Conservation (phyloP, 2,329 filamentous ascomycete genomes). For the Penicillium sp. region DNA sequence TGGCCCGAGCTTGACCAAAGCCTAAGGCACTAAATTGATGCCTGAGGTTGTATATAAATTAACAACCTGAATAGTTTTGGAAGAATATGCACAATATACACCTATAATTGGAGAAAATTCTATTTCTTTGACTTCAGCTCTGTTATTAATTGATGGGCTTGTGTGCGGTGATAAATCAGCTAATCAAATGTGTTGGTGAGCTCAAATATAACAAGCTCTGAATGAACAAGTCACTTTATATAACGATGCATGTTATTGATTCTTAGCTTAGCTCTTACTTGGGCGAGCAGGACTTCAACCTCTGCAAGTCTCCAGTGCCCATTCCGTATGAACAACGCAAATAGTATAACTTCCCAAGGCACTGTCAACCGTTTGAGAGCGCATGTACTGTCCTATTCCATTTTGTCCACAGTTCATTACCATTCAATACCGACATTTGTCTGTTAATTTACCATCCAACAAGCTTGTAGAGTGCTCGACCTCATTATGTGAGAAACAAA, state of each 20-base stretch:
- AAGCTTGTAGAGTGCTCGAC: slow-evolving; percentile 10
- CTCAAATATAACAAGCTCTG: too few species aligned
- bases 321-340: neutral
- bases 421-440: neutral
- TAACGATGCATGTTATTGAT: too few species aligned
- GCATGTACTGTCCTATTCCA: neutral
- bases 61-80: neutral
- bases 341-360: neutral
- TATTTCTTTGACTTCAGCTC: neutral
- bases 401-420: neutral
- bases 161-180: too few species aligned
- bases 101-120: neutral
- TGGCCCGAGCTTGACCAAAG: neutral
- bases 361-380: neutral
- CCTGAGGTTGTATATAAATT: neutral
- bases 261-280: neutral
- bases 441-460: neutral
- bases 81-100: neutral
- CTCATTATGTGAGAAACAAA: slow-evolving; percentile 24
- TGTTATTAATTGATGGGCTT: too few species aligned
- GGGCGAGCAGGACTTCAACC: neutral
- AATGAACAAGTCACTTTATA: too few species aligned
- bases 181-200: too few species aligned
- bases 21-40: neutral
- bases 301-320: neutral